Conservation (phyloP, 768 basidiomycete species). For the Rhodotorula sphaerocarpa region DNA sequence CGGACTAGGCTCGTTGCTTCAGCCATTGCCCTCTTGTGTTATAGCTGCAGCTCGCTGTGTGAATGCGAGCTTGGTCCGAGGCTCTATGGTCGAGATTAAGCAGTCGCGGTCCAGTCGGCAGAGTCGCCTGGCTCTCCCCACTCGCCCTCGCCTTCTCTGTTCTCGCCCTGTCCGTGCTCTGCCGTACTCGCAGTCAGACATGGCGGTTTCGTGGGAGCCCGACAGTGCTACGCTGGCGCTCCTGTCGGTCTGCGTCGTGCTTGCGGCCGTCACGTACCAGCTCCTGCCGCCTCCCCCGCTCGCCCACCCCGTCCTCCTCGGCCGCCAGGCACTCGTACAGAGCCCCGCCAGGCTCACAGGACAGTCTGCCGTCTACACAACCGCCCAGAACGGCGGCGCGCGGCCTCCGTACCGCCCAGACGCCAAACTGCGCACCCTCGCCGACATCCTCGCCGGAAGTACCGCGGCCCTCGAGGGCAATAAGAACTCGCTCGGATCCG, state of each 20-base stretch:
- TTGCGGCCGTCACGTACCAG: neutral
- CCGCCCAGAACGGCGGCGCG: neutral
- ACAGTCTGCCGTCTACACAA: conserved; percentile 28
- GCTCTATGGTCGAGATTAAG: too few relatives aligned
- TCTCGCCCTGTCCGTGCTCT: too few relatives aligned
- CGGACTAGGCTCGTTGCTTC: conserved; percentile 4
- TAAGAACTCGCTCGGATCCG: too few relatives aligned
- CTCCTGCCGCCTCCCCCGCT: conserved; percentile 22
- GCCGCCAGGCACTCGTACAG: conserved; percentile 11
- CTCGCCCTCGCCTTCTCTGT: too few relatives aligned
- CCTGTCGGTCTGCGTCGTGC: conserved; percentile 6
- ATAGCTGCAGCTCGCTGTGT: too few relatives aligned
- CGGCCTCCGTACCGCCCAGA: conserved; percentile 16
- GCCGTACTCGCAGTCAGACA: too few relatives aligned
- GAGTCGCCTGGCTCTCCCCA: too few relatives aligned
- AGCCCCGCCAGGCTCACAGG: conserved; percentile 3
- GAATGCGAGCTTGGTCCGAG: too few relatives aligned
- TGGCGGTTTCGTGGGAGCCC: too few relatives aligned
- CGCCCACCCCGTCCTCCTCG: conserved; percentile 34
- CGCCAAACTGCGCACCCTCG: conserved; percentile 1
- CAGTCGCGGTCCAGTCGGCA: too few relatives aligned
- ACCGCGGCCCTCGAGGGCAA: conserved; percentile 9
- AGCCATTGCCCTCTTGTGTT: neutral
- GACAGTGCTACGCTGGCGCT: conserved; percentile 4
- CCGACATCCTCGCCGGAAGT: conserved; percentile 7